Conservation (phyloP, 2,329 filamentous ascomycete genomes). For the Dactylella cylindrospora region DNA sequence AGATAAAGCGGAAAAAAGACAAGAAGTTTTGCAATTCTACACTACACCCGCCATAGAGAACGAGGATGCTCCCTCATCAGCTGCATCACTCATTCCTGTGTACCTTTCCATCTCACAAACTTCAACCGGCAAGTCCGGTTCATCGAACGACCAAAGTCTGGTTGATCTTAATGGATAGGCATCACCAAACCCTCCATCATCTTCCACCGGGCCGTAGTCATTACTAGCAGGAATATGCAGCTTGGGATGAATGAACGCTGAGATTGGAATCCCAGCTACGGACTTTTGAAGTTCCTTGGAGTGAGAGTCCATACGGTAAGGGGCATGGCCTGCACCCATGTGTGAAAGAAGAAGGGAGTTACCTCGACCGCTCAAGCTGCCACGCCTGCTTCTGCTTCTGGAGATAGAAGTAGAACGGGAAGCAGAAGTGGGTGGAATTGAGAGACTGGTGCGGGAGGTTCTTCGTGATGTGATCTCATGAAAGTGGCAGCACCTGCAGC, state of each 20-base stretch:
- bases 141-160: constrained; percentile 24
- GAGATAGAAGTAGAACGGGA: constrained; percentile 8
- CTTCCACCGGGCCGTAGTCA: constrained; percentile 29
- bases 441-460: constrained; percentile 16
- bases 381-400: constrained; percentile 2
- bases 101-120: not conserved
- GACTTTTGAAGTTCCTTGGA: constrained; percentile 24
- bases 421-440: constrained; percentile 15
- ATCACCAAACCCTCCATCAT: constrained; percentile 15
- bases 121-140: not conserved
- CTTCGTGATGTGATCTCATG: constrained; percentile 19
- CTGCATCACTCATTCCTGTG: constrained; percentile 3
- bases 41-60: not conserved
- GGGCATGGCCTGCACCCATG: constrained; percentile 17
- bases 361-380: not conserved
- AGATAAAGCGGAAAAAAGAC: not conserved
- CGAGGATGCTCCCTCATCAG: not conserved
- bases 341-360: constrained; percentile 16
- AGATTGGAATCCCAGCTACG: constrained; percentile 23
- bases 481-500: constrained; percentile 1
- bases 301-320: constrained; percentile 30
- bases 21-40: not conserved
- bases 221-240: constrained; percentile 22
- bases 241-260: constrained; percentile 34
- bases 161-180: constrained; percentile 28